These are phyloP conservation scores for Setaria italica DNA, from an alignment of 202 grass and related monocot species.

Conservation along the genomic window DNA sequence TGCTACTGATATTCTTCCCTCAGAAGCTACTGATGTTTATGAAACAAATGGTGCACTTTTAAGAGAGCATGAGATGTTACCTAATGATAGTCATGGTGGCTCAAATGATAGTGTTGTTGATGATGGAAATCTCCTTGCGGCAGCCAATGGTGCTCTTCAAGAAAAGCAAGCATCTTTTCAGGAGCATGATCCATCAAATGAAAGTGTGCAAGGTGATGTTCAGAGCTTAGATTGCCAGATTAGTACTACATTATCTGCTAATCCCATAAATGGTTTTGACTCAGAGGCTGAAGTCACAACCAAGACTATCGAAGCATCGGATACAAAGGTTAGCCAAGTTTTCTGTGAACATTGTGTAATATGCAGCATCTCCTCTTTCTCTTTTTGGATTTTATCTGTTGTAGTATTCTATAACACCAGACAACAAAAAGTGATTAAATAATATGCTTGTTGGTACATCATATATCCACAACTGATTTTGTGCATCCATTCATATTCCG, in stretches of 20 bases:
- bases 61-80: conserved; percentile 36
- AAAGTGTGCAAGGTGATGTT: conserved; percentile 29
- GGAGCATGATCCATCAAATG: conserved; percentile 35
- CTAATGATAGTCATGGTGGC: conserved; percentile 23
- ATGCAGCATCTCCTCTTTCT: conserved; percentile 17
- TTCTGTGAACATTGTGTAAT: conserved; percentile 29
- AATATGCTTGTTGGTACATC: not conserved
- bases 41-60: conserved; percentile 32
- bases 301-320: conserved; percentile 25
- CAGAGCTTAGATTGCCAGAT: conserved; percentile 19
- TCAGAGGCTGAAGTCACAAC: conserved; percentile 35
- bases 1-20: conserved; percentile 32
- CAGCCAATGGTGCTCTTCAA: conserved; percentile 37
- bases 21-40: conserved; percentile 34
- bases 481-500: not conserved
- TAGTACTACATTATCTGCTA: conserved; percentile 20
- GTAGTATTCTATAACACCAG: not conserved
- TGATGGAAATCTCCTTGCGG: conserved; percentile 20
- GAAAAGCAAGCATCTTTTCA: conserved; percentile 14
- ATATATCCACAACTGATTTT: not conserved
- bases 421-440: not conserved
- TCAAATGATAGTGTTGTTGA: conserved; percentile 20
- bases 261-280: conserved; percentile 21
- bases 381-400: not conserved
- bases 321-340: conserved; percentile 50